These are phyloP conservation scores for Moringa oleifera DNA, from an alignment of 345 rosid genomes.

Conservation along the genomic window DNA sequence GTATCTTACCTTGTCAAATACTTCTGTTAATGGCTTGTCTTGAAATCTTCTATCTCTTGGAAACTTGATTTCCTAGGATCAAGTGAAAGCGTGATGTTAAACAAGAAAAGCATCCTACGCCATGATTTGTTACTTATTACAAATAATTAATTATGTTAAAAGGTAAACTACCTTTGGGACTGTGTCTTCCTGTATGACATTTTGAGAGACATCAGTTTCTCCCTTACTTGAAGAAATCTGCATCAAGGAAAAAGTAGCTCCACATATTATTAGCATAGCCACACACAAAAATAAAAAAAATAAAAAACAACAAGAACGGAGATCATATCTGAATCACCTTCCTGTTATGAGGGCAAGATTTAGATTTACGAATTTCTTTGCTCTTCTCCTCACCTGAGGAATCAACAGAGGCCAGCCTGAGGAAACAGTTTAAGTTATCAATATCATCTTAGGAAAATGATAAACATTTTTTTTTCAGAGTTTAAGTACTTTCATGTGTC, in stretches of 20 bases:
- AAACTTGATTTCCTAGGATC: slow-evolving; percentile 25
- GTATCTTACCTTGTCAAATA: slow-evolving; percentile 32
- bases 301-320: neutral
- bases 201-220: slow-evolving; percentile 9
- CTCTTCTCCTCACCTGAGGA: slow-evolving; percentile 23
- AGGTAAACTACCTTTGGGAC: slow-evolving; percentile 1
- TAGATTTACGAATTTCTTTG: slow-evolving; percentile 19
- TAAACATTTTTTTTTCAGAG: too few relatives aligned
- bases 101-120: slow-evolving; percentile 1
- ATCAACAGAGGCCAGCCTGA: slow-evolving; percentile 25
- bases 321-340: slow-evolving; percentile 25
- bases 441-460: too few relatives aligned
- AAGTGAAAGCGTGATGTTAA: slow-evolving; percentile 8
- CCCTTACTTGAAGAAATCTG: slow-evolving; percentile 17
- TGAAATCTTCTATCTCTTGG: slow-evolving; percentile 15
- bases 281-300: neutral
- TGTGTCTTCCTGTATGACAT: slow-evolving; percentile 13
- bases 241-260: slow-evolving; percentile 3
- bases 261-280: neutral
- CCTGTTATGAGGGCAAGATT: slow-evolving; percentile 21
- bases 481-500: neutral
- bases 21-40: slow-evolving; percentile 27
- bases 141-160: neutral
- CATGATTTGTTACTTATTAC: too few relatives aligned
- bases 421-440: neutral